Percentiles rank a stretch among this genome's conserved stretches.
Evolutionary conservation across 257 asterid genomes (phyloP).

Genomic region (Knoxia roxburghii): DNA sequence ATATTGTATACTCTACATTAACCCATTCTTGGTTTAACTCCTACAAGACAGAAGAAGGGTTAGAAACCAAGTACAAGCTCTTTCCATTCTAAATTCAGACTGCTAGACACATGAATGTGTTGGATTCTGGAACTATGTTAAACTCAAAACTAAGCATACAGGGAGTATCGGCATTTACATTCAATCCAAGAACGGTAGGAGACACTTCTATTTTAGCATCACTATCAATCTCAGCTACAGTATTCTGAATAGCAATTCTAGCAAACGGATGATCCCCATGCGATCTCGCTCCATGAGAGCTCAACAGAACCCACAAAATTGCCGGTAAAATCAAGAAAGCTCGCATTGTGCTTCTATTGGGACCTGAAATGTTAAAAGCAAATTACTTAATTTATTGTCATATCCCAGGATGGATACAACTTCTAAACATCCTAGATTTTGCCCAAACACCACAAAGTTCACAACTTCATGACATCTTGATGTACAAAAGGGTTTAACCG

Average conservation of each 20-base stretch:
- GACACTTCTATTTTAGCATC: constrained; percentile 56
- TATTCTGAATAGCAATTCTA: constrained; percentile 45
- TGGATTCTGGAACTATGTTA: background rate
- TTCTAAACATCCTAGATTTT: background rate
- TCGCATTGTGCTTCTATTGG: constrained; percentile 32
- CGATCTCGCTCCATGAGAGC: constrained; percentile 42
- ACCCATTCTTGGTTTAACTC: constrained; percentile 62
- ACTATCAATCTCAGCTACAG: constrained; percentile 50
- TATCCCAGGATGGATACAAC: background rate
- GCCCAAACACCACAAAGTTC: constrained; percentile 5
- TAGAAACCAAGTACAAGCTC: background rate
- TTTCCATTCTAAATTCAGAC: background rate
- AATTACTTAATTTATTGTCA: background rate
- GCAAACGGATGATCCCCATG: constrained; percentile 81
- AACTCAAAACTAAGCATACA: no score
- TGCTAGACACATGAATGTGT: background rate
- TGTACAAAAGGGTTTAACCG: background rate
- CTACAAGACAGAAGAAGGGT: constrained; percentile 24
- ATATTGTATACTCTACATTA: constrained; percentile 42
- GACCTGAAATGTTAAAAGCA: constrained; percentile 12
- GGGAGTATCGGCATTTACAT: constrained; percentile 25
- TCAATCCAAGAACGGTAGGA: constrained; percentile 72
- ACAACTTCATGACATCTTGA: background rate
- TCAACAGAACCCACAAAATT: constrained; percentile 43
- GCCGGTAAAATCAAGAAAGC: constrained; percentile 27